Conservation (phyloP, 495 filamentous ascomycete species). For the Umbilicaria muhlenbergii region DNA sequence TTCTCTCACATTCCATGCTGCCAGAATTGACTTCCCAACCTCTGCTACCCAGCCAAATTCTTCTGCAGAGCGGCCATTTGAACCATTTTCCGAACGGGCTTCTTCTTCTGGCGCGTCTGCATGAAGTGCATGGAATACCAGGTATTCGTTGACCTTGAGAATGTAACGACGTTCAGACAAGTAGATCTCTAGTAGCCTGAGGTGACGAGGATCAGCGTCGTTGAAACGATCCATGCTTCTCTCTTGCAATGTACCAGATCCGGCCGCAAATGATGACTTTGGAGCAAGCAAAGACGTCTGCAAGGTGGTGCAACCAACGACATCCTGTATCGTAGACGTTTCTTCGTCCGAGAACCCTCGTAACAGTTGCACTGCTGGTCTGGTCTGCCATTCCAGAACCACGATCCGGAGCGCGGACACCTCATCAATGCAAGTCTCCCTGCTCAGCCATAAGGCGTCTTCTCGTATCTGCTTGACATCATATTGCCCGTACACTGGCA, state of each 20-base stretch:
- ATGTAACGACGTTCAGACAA: constrained; percentile 51
- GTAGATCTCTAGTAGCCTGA: constrained; percentile 50
- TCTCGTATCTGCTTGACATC: constrained; percentile 70
- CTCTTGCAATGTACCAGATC: constrained; percentile 22
- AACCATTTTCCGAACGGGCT: background rate
- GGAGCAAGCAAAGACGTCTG: constrained; percentile 32
- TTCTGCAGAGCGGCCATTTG: background rate
- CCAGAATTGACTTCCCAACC: constrained; percentile 10
- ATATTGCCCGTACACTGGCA: constrained; percentile 50
- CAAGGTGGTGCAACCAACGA: constrained; percentile 41
- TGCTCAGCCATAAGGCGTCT: constrained; percentile 74
- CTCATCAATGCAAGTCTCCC: constrained; percentile 61
- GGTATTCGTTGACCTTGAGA: constrained; percentile 25
- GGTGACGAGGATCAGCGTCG: constrained; percentile 29
- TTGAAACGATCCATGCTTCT: background rate
- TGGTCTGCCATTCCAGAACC: constrained; percentile 69
- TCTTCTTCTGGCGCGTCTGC: background rate
- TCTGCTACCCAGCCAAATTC: constrained; percentile 13
- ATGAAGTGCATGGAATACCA: constrained; percentile 13
- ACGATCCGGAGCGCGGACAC: constrained; percentile 66
- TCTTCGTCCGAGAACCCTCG: constrained; percentile 53
- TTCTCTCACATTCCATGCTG: constrained; percentile 5
- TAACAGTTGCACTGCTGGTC: constrained; percentile 48
- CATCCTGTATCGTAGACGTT: constrained; percentile 47
- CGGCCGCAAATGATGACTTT: constrained; percentile 17